These are phyloP conservation scores for Zoysia matrella DNA, from an alignment of 202 grass and related monocot genomes.

Conservation along the genomic window DNA sequence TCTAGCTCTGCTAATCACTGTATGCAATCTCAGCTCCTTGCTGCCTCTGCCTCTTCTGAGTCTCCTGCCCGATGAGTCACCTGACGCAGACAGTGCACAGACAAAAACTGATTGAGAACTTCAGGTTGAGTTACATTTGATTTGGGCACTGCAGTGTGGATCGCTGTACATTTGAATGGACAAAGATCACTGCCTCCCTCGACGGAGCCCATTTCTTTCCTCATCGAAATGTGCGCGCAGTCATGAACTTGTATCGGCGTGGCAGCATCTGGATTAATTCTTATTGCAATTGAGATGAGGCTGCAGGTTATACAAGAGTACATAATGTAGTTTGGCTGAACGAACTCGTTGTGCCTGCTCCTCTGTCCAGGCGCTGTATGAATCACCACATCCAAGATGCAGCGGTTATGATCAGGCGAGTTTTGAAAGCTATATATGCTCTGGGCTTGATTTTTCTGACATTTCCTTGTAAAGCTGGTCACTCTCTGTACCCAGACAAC, in stretches of 20 bases:
- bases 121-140: neutral
- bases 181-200: neutral
- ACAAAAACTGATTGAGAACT: constrained; percentile 32
- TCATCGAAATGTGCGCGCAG: neutral
- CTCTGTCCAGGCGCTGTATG: neutral
- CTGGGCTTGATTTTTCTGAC: too few relatives aligned
- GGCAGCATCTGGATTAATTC: neutral
- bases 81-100: constrained; percentile 29
- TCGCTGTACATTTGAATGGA: neutral
- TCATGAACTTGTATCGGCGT: neutral
- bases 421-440: neutral
- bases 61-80: constrained; percentile 70
- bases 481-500: too few relatives aligned
- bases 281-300: neutral
- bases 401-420: neutral
- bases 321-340: neutral
- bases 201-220: neutral
- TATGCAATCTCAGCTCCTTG: constrained; percentile 88
- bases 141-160: neutral
- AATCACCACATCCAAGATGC: too few relatives aligned
- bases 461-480: too few relatives aligned
- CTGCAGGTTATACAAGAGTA: neutral
- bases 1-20: constrained; percentile 57
- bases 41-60: constrained; percentile 85
- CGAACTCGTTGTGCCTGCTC: neutral